Evolutionary conservation across 148 eudicot genomes (phyloP), one percentile per base, ranked within the genome.

Genomic region (Beta vulgaris): DNA sequence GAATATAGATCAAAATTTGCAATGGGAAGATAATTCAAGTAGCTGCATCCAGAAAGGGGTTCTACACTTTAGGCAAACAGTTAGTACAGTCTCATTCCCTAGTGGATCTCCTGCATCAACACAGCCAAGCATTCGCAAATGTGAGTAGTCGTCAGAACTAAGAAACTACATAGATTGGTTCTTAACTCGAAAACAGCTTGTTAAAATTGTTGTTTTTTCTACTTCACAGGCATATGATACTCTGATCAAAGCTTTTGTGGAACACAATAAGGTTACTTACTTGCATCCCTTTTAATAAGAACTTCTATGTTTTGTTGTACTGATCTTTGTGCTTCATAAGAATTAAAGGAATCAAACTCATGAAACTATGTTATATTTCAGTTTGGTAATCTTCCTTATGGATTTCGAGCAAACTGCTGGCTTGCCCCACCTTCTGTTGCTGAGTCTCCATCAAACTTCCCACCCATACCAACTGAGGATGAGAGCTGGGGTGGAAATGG

Each of bases 351-450:
- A 55, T 71, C 69, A 74, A 83, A 62, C 37, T 83, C 5, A 60
- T 72, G 75, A 49, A 71, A 29, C 54, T 43, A 13, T 29, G 12
- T 19, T 31, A 21, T 21, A 72, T 80, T 88, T 74, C 91, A 96
- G 99, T 96, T 96, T 84, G 99, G 99, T 15, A 96, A 96, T 84
- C 99, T 96, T 80, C 98, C 99, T 25, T 92, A 88, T 82, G 98
- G 98, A 60, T 96, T 96, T 73, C 98, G 99, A 48, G 91, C 97
- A 73, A 96, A 96, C 73, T 89, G 97, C 34, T 96, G 99, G 99
- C 91, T 96, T 63, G 84, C 85, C n/a, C 94, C 91, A 77, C 91
- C 93, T 69, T 84, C 91, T 46, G 78, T 88, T 79, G 79, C 76
- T 12, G 97, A 92, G 65, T 75, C 87, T 82, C 86, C 93, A 57